Percentiles rank a stretch among this genome's conserved stretches.
These are phyloP conservation scores for Mycena crocata DNA, from an alignment of 768 basidiomycete genomes.

Conservation along the genomic window DNA sequence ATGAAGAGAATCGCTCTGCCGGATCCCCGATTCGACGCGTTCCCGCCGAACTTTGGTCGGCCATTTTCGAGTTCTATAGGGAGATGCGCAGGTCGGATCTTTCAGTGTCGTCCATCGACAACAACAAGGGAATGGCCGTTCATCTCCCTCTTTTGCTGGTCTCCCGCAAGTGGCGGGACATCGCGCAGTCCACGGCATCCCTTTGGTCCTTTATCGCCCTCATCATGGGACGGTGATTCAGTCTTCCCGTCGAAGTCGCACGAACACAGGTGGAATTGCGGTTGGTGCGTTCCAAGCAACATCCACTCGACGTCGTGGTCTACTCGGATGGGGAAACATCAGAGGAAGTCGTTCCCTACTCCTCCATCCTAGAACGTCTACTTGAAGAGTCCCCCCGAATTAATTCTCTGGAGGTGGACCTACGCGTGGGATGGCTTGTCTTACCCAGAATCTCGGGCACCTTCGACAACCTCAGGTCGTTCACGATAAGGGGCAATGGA, in stretches of 20 bases:
- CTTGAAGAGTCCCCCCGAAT: not conserved
- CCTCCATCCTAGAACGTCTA: not conserved
- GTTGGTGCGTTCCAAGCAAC: not conserved
- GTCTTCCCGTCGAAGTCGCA: not conserved
- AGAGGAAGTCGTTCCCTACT: not conserved
- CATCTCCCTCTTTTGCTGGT: constrained; percentile 7
- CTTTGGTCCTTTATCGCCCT: constrained; percentile 3
- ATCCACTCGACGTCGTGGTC: not conserved
- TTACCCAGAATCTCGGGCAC: not conserved
- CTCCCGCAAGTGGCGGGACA: not conserved
- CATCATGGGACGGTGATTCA: not conserved
- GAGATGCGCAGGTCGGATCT: not conserved
- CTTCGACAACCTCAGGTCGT: not conserved
- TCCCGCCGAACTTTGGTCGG: not conserved
- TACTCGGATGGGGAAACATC: not conserved
- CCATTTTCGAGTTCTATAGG: not conserved
- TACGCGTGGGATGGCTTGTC: not conserved
- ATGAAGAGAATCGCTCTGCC: not conserved
- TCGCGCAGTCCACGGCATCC: not conserved
- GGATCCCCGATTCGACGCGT: not conserved
- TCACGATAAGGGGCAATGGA: not conserved
- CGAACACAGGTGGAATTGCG: not conserved
- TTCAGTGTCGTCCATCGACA: not conserved
- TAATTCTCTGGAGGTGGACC: not conserved
- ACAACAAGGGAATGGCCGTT: not conserved